Percentiles rank a stretch among this genome's conserved stretches.
Conservation (phyloP, 371 early-diverging fungal genomes). For the Coemansia sp. region DNA sequence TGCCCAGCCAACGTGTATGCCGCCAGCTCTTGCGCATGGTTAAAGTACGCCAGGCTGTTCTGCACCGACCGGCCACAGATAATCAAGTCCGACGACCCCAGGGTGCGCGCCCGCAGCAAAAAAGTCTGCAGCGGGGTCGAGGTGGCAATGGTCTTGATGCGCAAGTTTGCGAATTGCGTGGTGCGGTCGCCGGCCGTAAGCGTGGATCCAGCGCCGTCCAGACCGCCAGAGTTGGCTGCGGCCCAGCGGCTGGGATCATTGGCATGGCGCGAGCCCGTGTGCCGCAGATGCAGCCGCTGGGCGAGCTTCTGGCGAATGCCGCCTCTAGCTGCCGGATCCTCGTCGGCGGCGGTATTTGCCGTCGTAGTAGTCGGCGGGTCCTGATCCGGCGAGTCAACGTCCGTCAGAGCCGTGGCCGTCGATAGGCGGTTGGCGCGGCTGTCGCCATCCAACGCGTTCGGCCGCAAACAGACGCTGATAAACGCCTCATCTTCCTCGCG, state of each 20-base stretch:
- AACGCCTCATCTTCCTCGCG: constrained; percentile 26
- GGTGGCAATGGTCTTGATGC: constrained; percentile 32
- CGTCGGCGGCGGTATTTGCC: constrained; percentile 4
- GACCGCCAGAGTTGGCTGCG: background rate
- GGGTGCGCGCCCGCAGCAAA: constrained; percentile 36
- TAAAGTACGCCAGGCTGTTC: constrained; percentile 24
- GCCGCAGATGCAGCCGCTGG: constrained; percentile 30
- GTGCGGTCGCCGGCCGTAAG: constrained; percentile 15
- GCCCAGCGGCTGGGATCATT: background rate
- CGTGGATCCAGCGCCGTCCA: constrained; percentile 7
- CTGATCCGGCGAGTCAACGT: background rate
- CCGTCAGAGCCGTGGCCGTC: background rate
- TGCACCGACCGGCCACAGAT: constrained; percentile 49
- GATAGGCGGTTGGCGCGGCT: constrained; percentile 8
- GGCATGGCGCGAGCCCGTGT: constrained; percentile 3
- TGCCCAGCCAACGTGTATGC: constrained; percentile 21
- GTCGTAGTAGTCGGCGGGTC: background rate
- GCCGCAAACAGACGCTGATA: constrained; percentile 12
- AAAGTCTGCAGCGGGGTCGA: constrained; percentile 52
- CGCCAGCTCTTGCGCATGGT: constrained; percentile 24
- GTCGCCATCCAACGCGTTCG: background rate
- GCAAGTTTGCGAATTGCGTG: constrained; percentile 37
- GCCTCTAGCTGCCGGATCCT: constrained; percentile 2
- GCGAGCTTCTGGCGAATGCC: constrained; percentile 29
- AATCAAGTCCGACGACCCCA: constrained; percentile 45